These are phyloP conservation scores for Neonectria coccinea DNA, from an alignment of 2,329 filamentous ascomycete genomes.

Conservation along the genomic window DNA sequence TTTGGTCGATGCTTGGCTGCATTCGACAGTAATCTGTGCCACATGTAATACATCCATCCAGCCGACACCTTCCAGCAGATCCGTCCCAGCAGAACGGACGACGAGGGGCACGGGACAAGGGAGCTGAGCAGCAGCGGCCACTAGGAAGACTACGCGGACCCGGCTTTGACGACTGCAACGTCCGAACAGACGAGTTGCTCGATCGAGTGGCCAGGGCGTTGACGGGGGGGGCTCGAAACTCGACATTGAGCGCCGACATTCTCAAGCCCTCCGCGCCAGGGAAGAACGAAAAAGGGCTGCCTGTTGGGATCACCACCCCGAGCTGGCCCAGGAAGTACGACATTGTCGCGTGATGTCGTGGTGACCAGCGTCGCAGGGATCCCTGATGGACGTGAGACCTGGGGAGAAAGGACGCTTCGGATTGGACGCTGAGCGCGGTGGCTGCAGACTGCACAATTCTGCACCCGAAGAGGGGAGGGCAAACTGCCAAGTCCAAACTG, in stretches of 20 bases:
- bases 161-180: conserved; percentile 15
- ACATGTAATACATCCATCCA: not conserved
- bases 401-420: conserved; percentile 34
- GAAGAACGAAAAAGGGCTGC: conserved; percentile 27
- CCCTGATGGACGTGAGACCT: conserved; percentile 34
- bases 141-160: conserved; percentile 31
- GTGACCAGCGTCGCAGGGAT: conserved; percentile 31
- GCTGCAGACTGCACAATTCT: not conserved
- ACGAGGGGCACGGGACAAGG: conserved; percentile 30
- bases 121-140: conserved; percentile 25
- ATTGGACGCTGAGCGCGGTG: conserved; percentile 31
- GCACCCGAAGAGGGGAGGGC: not conserved
- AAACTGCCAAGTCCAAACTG: not conserved
- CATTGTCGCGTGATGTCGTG: conserved; percentile 44
- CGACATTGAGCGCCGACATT: conserved; percentile 8
- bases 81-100: conserved; percentile 37
- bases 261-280: conserved; percentile 11
- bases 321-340: conserved; percentile 31
- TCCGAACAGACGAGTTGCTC: conserved; percentile 33
- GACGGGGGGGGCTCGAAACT: conserved; percentile 9
- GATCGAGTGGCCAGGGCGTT: conserved; percentile 28
- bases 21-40: not conserved
- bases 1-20: not conserved
- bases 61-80: conserved; percentile 22
- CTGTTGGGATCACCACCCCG: conserved; percentile 37